These are phyloP conservation scores for Chenopodium formosanum DNA, from an alignment of 148 eudicot genomes.

Conservation along the genomic window DNA sequence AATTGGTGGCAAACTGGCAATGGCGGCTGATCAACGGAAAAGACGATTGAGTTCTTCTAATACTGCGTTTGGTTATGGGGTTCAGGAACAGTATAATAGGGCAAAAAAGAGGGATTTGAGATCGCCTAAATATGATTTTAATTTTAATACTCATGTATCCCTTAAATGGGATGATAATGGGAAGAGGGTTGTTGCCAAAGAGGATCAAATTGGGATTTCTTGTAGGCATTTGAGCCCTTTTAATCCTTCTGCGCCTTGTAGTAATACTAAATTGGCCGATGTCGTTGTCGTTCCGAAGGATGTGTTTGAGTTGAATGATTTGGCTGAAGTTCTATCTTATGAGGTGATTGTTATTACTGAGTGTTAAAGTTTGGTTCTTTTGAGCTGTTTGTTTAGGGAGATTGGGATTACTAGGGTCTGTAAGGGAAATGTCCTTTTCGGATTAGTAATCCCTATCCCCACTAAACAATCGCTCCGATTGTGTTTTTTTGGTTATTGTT, in stretches of 20 bases:
- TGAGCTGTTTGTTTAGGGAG: not conserved
- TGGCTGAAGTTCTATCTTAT: constrained; percentile 58
- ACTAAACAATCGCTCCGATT: too few species aligned
- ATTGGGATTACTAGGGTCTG: too few species aligned
- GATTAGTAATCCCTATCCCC: not conserved
- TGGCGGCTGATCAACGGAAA: constrained; percentile 91
- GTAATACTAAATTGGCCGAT: constrained; percentile 57
- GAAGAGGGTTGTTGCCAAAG: constrained; percentile 67
- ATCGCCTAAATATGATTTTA: constrained; percentile 37
- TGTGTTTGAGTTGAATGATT: constrained; percentile 58
- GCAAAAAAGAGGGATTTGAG: constrained; percentile 57
- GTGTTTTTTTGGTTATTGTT: not conserved
- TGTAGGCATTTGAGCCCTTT: constrained; percentile 57
- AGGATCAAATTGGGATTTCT: constrained; percentile 72
- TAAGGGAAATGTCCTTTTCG: too few species aligned
- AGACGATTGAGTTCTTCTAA: constrained; percentile 44
- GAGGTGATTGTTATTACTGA: constrained; percentile 45
- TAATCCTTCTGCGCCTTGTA: constrained; percentile 33
- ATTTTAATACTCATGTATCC: constrained; percentile 47
- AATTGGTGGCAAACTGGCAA: constrained; percentile 36
- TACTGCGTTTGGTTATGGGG: constrained; percentile 36
- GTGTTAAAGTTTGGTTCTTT: not conserved
- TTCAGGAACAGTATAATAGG: constrained; percentile 41
- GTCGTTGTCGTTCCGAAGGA: constrained; percentile 62
- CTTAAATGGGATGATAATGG: constrained; percentile 86